phyloP scores from a whole-genome alignment of 495 filamentous ascomycete species.

The Neurospora sp. region DNA sequence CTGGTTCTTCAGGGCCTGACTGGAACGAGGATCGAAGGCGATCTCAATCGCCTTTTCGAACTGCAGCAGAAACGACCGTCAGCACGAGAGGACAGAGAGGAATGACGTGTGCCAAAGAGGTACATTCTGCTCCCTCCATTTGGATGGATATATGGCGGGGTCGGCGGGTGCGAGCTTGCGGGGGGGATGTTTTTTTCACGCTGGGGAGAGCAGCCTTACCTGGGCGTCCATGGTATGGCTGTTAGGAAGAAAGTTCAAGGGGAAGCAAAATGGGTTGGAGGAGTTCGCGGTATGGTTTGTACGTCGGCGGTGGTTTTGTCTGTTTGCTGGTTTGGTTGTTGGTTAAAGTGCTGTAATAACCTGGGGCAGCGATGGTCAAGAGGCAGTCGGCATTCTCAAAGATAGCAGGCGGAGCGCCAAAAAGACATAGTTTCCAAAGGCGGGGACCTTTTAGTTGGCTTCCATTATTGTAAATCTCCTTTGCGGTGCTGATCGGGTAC shows the following conservation, averaged over 20 bases:
- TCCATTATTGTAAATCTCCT: slow-evolving; percentile 7
- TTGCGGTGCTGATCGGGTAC: slow-evolving; percentile 9
- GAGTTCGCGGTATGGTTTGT: slow-evolving; percentile 2
- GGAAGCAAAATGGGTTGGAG: background rate
- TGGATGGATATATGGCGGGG: slow-evolving; percentile 6
- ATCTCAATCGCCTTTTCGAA: slow-evolving; percentile 89
- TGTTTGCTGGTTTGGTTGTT: background rate
- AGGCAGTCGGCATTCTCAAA: slow-evolving; percentile 24
- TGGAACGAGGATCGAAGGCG: slow-evolving; percentile 66
- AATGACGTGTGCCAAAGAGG: background rate
- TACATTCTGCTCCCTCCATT: background rate
- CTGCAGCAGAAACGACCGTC: slow-evolving; percentile 33
- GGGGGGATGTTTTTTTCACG: slow-evolving; percentile 1
- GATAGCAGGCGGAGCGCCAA: slow-evolving; percentile 16
- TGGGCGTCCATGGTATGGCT: slow-evolving; percentile 22
- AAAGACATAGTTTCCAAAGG: slow-evolving; percentile 17
- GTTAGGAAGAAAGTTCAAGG: background rate
- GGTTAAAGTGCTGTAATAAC: slow-evolving; percentile 22
- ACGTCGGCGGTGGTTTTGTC: slow-evolving; percentile 2
- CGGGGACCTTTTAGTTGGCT: slow-evolving; percentile 8
- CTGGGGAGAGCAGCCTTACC: slow-evolving; percentile 12
- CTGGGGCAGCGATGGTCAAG: slow-evolving; percentile 14
- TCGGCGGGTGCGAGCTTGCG: slow-evolving; percentile 1
- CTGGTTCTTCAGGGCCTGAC: slow-evolving; percentile 67
- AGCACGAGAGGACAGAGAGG: slow-evolving; percentile 1